A percentile compares a stretch with the other conserved stretches of the same genome.
Evolutionary conservation across 371 early-diverging fungal genomes (phyloP).

Genomic region (Chytridium lagenaria): DNA sequence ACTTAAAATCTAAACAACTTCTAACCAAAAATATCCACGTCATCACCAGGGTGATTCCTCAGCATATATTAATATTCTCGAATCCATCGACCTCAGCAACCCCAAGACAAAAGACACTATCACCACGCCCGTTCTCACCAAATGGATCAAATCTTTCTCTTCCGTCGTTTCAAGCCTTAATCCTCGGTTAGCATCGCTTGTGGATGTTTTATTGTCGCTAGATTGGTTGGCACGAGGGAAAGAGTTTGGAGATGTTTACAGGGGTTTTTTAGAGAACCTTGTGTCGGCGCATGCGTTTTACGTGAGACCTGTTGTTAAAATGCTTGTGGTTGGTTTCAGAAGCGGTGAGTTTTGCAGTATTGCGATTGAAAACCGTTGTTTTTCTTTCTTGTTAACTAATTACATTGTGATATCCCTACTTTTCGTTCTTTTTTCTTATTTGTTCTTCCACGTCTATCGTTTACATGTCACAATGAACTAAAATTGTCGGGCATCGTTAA

Average conservation of each 20-base stretch:
- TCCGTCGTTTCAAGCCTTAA: constrained; percentile 62
- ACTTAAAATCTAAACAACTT: neutral
- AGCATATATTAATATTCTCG: neutral
- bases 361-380: neutral
- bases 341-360: constrained; percentile 65
- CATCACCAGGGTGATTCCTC: neutral
- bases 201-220: constrained; percentile 71
- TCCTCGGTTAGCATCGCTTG: constrained; percentile 63
- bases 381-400: neutral
- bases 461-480: too few species aligned
- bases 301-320: constrained; percentile 67
- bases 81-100: neutral
- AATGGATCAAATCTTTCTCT: constrained; percentile 49
- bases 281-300: constrained; percentile 86
- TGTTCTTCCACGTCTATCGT: too few species aligned
- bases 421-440: neutral
- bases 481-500: too few species aligned
- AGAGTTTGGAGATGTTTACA: constrained; percentile 67
- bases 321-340: constrained; percentile 67
- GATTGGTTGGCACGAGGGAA: constrained; percentile 73
- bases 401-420: neutral
- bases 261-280: constrained; percentile 77
- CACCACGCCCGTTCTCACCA: constrained; percentile 7
- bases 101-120: neutral
- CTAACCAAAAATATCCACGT: neutral